These are phyloP conservation scores for Blastobotrys attinorum DNA, from an alignment of 805 yeast genomes.

Conservation along the genomic window DNA sequence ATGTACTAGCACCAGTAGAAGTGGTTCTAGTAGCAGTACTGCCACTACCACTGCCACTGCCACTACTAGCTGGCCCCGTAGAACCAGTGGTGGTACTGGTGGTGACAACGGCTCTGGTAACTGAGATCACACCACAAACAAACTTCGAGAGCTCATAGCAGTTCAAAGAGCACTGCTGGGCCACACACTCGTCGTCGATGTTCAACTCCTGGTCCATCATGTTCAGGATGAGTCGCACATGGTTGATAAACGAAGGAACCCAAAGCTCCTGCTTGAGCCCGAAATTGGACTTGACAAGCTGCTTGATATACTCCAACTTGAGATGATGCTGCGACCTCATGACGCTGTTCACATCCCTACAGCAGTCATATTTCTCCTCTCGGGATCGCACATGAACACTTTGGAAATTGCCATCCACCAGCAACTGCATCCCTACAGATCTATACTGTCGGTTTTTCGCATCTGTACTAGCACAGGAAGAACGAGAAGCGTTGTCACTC, in stretches of 20 bases:
- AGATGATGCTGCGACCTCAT: constrained; percentile 2
- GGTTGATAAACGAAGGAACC: constrained; percentile 2
- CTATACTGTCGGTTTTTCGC: neutral
- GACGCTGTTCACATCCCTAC: neutral
- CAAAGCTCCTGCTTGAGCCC: neutral
- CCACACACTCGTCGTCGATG: constrained; percentile 3
- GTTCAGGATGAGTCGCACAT: neutral
- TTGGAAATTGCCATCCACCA: neutral
- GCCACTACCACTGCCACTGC: neutral
- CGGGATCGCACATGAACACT: constrained; percentile 8
- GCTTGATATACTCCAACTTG: constrained; percentile 1
- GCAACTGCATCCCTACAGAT: constrained; percentile 1
- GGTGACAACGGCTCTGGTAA: neutral
- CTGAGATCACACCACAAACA: neutral
- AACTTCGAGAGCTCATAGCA: constrained; percentile 1
- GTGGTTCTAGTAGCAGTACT: neutral
- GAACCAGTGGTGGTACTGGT: neutral
- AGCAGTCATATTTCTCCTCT: constrained; percentile 8
- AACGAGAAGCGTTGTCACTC: too few species aligned
- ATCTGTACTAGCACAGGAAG: neutral
- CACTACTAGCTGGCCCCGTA: too few species aligned
- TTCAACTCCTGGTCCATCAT: neutral
- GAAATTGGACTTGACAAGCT: constrained; percentile 1
- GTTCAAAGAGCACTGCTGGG: constrained; percentile 5
- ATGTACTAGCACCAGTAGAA: too few species aligned